Conservation (phyloP, 495 filamentous ascomycete species). For the Astrothelium macrocarpum region DNA sequence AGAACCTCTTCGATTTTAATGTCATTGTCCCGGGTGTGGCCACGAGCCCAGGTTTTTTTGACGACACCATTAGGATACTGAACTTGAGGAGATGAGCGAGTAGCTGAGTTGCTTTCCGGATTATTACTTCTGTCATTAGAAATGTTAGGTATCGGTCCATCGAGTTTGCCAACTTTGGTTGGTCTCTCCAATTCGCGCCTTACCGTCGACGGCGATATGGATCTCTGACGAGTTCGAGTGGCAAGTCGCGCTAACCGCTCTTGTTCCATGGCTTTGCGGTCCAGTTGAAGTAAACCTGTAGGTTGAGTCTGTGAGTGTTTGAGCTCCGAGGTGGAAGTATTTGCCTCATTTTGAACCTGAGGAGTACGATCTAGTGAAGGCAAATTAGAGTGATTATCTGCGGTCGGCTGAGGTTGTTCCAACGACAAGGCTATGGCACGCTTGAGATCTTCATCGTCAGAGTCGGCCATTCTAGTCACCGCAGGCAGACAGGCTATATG, state of each 20-base stretch:
- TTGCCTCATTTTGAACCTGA: neutral
- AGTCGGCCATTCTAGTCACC: constrained; percentile 6
- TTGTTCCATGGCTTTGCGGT: constrained; percentile 78
- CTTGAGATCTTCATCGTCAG: constrained; percentile 26
- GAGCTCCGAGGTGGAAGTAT: neutral
- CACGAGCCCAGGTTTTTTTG: constrained; percentile 69
- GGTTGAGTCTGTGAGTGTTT: neutral
- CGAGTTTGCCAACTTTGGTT: constrained; percentile 13
- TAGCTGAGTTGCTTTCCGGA: neutral
- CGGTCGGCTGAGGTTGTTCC: constrained; percentile 1
- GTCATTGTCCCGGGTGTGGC: constrained; percentile 52
- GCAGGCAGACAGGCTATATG: neutral
- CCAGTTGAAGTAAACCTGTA: constrained; percentile 45
- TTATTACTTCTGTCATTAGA: neutral
- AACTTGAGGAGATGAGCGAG: constrained; percentile 17
- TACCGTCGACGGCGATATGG: constrained; percentile 34
- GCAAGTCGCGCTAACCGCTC: constrained; percentile 62
- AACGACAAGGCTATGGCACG: constrained; percentile 30
- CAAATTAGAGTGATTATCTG: neutral
- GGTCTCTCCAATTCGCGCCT: neutral
- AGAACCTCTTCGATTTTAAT: constrained; percentile 89
- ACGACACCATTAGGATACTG: constrained; percentile 64
- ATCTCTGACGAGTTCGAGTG: constrained; percentile 39
- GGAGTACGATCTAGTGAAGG: neutral
- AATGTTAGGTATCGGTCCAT: neutral